These are phyloP conservation scores for Hymenotorrendiella dingleyae DNA, from an alignment of 2,329 filamentous ascomycete species.

Conservation along the genomic window DNA sequence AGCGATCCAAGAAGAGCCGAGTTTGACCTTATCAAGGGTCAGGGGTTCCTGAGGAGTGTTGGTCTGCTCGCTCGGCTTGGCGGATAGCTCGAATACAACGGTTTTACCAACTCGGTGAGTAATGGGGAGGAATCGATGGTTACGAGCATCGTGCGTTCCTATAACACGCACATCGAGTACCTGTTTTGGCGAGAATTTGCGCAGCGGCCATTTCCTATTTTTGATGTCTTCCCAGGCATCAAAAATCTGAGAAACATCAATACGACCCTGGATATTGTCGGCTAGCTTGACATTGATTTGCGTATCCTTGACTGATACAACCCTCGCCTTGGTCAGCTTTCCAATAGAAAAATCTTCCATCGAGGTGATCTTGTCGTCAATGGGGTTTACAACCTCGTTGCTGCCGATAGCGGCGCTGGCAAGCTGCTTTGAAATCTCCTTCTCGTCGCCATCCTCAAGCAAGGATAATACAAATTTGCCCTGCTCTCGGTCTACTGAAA, in stretches of 20 bases:
- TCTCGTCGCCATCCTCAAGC: constrained; percentile 44
- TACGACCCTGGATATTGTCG: constrained; percentile 83
- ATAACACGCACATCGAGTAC: constrained; percentile 70
- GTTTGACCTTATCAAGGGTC: constrained; percentile 64
- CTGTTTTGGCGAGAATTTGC: constrained; percentile 65
- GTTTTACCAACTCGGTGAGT: constrained; percentile 77
- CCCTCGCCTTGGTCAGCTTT: constrained; percentile 65
- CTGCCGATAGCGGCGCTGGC: constrained; percentile 30
- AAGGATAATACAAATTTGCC: constrained; percentile 64
- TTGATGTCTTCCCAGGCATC: constrained; percentile 82
- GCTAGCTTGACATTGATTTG: constrained; percentile 88
- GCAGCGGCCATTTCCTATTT: constrained; percentile 75
- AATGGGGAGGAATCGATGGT: constrained; percentile 86
- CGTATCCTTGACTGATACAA: constrained; percentile 82
- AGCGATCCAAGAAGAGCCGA: constrained; percentile 67
- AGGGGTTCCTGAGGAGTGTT: constrained; percentile 55
- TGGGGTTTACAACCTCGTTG: constrained; percentile 47
- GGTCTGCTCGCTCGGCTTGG: constrained; percentile 58
- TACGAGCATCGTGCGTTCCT: constrained; percentile 83
- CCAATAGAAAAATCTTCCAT: constrained; percentile 72
- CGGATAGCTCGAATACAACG: constrained; percentile 77
- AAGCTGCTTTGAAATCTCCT: constrained; percentile 35
- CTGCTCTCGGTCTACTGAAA: constrained; percentile 64
- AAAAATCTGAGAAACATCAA: constrained; percentile 88
- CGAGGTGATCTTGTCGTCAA: constrained; percentile 58